Percentiles rank a stretch among this genome's conserved stretches.
These are phyloP conservation scores for Protomyces inouyei DNA, from an alignment of 1,139 yeast species.

Conservation along the genomic window DNA sequence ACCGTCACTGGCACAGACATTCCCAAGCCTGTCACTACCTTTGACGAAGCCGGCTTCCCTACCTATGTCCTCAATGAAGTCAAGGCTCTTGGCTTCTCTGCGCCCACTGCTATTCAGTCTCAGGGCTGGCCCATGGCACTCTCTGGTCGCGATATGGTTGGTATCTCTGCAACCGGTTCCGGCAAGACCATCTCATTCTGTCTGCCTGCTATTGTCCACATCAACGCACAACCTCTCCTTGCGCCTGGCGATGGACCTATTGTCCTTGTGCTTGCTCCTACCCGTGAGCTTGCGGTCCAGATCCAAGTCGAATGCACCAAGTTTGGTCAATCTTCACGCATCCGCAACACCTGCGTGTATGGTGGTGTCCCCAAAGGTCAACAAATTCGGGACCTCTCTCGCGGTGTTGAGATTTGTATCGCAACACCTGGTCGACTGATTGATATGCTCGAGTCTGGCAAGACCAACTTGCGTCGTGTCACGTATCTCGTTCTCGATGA, in stretches of 20 bases:
- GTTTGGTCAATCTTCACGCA: constrained; percentile 85
- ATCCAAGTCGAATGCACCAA: constrained; percentile 93
- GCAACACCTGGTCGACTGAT: constrained; percentile 98
- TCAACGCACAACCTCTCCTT: constrained; percentile 93
- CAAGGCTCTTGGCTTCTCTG: constrained; percentile 84
- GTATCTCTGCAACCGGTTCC: constrained; percentile 98
- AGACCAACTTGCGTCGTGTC: constrained; percentile 91
- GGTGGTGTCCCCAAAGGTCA: constrained; percentile 99
- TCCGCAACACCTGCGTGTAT: constrained; percentile 94
- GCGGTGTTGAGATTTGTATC: constrained; percentile 92
- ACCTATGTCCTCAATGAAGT: constrained; percentile 85
- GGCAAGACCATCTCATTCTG: constrained; percentile 97
- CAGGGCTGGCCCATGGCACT: constrained; percentile 99
- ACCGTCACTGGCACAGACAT: constrained; percentile 73
- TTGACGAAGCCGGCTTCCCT: constrained; percentile 56
- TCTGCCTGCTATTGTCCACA: constrained; percentile 94
- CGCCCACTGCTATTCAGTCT: constrained; percentile 94
- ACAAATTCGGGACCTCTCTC: constrained; percentile 87
- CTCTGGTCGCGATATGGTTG: constrained; percentile 97
- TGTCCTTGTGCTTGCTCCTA: constrained; percentile 92
- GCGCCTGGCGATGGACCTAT: constrained; percentile 96
- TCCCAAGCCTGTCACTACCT: constrained; percentile 88
- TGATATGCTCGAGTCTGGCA: constrained; percentile 93
- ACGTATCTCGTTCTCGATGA: constrained; percentile 95
- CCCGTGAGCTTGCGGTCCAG: constrained; percentile 98